Conservation (phyloP, 2,329 filamentous ascomycete genomes). For the Dactylellina sp. region DNA sequence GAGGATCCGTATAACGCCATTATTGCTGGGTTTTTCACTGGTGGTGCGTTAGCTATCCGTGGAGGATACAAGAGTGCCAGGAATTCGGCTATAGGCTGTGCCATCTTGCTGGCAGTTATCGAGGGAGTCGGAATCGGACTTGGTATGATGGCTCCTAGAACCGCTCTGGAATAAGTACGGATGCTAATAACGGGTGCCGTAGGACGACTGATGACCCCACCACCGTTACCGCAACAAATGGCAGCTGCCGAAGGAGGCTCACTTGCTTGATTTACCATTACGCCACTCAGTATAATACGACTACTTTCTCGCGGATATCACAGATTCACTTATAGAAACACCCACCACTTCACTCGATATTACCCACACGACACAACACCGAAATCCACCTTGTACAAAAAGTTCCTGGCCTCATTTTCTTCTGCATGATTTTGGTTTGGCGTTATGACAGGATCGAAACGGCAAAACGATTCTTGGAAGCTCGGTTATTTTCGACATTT, state of each 20-base stretch:
- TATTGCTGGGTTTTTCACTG: slow-evolving; percentile 96
- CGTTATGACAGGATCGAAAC: slow-evolving; percentile 53
- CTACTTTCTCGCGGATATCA: neutral
- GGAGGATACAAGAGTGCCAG: slow-evolving; percentile 91
- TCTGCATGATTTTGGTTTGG: slow-evolving; percentile 28
- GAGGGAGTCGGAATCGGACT: slow-evolving; percentile 78
- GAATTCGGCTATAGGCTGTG: slow-evolving; percentile 96
- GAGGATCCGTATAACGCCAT: slow-evolving; percentile 99
- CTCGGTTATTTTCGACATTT: slow-evolving; percentile 20
- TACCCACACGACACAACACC: neutral
- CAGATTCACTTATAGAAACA: neutral
- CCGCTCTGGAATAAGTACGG: neutral
- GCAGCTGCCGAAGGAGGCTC: slow-evolving; percentile 39
- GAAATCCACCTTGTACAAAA: slow-evolving; percentile 49
- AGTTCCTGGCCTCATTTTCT: slow-evolving; percentile 33
- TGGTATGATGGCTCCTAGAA: slow-evolving; percentile 14
- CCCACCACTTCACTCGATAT: neutral
- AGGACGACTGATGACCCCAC: slow-evolving; percentile 52
- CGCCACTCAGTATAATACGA: neutral
- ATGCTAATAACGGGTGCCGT: slow-evolving; percentile 3
- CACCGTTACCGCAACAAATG: slow-evolving; percentile 50
- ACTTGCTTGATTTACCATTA: slow-evolving; percentile 22
- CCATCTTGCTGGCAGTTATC: slow-evolving; percentile 91
- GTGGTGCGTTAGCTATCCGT: slow-evolving; percentile 88
- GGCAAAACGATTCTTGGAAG: slow-evolving; percentile 32